A percentile compares a stretch with the other conserved stretches of the same genome.
These are phyloP conservation scores for Neopestalotiopsis sp. DNA, from an alignment of 2,329 filamentous ascomycete species.

Conservation along the genomic window DNA sequence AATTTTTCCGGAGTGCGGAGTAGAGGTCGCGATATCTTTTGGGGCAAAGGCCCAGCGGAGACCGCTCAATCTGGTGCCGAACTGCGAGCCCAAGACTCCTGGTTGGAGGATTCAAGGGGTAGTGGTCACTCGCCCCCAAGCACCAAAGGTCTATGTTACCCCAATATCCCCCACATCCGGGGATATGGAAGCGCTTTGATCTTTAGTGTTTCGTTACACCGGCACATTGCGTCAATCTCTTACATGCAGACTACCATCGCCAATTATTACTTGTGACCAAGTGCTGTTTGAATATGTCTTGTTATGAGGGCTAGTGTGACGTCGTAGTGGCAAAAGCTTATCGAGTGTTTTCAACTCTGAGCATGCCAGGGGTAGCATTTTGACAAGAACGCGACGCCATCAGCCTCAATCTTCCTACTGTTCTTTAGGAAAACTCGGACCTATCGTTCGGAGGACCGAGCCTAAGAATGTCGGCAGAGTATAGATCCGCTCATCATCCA, in stretches of 20 bases:
- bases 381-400: no score
- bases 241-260: background rate
- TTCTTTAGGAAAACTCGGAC: no score
- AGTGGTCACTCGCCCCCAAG: background rate
- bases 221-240: background rate
- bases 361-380: background rate
- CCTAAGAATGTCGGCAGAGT: no score
- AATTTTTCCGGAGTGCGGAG: constrained; percentile 14
- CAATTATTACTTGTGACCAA: no score
- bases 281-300: no score
- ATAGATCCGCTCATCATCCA: no score
- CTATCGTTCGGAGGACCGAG: no score
- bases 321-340: background rate
- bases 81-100: background rate
- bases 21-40: background rate
- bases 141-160: background rate
- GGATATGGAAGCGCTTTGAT: constrained; percentile 1
- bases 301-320: no score
- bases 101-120: constrained; percentile 14
- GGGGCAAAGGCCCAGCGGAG: background rate
- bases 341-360: background rate
- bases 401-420: no score
- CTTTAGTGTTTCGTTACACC: background rate
- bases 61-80: constrained; percentile 9
- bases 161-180: constrained; percentile 3